phyloP scores from a whole-genome alignment of 2,329 filamentous ascomycete species.

The Scedosporium aurantiacum region DNA sequence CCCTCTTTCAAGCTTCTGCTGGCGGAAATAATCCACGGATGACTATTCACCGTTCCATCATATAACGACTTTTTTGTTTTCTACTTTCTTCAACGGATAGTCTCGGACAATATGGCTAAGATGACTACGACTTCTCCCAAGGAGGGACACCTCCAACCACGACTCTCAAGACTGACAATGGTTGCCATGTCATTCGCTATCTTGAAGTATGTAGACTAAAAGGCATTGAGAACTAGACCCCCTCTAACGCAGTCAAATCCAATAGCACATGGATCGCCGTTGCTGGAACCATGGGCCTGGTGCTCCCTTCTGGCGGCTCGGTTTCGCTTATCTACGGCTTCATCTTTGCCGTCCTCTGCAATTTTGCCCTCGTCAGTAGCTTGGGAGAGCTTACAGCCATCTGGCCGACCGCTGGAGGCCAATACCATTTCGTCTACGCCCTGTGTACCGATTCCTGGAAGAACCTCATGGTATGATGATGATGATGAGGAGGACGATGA shows the following conservation, averaged over 20 bases:
- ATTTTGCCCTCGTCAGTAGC: constrained; percentile 28
- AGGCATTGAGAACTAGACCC: no score
- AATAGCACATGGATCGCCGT: no score
- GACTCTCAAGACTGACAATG: constrained; percentile 29
- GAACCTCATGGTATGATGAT: constrained; percentile 20
- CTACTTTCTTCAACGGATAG: no score
- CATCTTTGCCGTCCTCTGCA: constrained; percentile 33
- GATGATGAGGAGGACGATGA: not conserved
- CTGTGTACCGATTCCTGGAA: constrained; percentile 27
- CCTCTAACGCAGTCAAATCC: no score
- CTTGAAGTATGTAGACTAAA: constrained; percentile 18
- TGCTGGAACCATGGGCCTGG: constrained; percentile 22
- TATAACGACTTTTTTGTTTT: no score
- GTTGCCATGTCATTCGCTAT: constrained; percentile 32
- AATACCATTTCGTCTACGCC: constrained; percentile 33
- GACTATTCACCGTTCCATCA: no score
- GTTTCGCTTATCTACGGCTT: constrained; percentile 33
- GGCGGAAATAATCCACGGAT: no score
- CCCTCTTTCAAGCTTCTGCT: no score
- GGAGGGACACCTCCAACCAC: constrained; percentile 22
- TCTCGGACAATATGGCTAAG: no score
- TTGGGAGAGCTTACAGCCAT: constrained; percentile 31
- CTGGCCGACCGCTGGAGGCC: constrained; percentile 35
- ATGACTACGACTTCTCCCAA: no score
- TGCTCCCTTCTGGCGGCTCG: constrained; percentile 29